These are phyloP conservation scores for Trypanosoma grayi DNA, from an alignment of 208 protist genomes.

Conservation along the genomic window DNA sequence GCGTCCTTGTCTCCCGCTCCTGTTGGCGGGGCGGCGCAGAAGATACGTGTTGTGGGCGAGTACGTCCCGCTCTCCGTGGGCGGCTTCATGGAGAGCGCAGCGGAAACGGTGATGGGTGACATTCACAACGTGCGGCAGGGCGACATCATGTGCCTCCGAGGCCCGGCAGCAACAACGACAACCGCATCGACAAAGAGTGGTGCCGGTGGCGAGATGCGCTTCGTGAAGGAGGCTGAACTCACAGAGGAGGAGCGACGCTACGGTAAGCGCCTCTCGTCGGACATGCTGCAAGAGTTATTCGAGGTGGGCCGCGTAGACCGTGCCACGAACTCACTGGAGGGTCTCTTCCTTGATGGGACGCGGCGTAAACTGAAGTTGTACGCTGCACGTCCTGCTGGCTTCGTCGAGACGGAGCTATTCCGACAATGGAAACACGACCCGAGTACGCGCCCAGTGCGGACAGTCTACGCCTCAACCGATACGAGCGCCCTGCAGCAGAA, in stretches of 20 bases:
- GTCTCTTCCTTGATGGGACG: constrained; percentile 61
- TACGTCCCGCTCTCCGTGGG: constrained; percentile 79
- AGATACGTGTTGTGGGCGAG: constrained; percentile 43
- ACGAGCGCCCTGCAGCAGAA: background rate
- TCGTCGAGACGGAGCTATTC: constrained; percentile 64
- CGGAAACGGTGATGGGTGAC: background rate
- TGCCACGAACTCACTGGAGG: constrained; percentile 44
- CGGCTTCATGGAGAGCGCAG: constrained; percentile 64
- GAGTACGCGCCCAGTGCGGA: constrained; percentile 49
- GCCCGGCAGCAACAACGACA: constrained; percentile 1
- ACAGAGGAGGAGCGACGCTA: constrained; percentile 53
- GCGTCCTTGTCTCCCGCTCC: background rate
- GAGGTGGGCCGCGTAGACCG: constrained; percentile 69
- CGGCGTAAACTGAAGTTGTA: constrained; percentile 41
- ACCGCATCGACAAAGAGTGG: background rate
- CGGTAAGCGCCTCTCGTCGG: constrained; percentile 37
- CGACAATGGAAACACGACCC: constrained; percentile 67
- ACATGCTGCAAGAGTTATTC: constrained; percentile 55
- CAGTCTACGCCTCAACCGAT: background rate
- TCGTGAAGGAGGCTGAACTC: constrained; percentile 42
- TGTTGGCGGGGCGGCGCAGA: background rate
- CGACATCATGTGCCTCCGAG: constrained; percentile 30
- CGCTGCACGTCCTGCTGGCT: constrained; percentile 75
- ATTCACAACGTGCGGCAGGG: constrained; percentile 7
- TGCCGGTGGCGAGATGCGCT: constrained; percentile 21